phyloP scores from a whole-genome alignment of 441 rosid species.

The Erodium texanum region DNA sequence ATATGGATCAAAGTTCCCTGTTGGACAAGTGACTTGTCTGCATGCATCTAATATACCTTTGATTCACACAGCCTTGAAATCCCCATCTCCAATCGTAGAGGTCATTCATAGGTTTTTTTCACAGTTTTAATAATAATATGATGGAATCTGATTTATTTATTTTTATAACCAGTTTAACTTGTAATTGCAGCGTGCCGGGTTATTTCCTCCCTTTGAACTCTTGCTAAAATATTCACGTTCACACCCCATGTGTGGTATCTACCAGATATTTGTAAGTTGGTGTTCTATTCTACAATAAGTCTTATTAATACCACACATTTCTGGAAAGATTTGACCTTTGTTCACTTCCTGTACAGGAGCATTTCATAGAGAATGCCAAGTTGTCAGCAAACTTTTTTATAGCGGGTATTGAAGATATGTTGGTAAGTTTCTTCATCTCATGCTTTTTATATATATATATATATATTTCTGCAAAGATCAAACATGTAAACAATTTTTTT shows the following conservation, averaged over 20 bases:
- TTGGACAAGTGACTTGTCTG: slow-evolving; percentile 87
- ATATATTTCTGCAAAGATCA: background rate
- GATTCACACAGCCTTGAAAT: slow-evolving; percentile 58
- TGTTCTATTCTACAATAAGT: background rate
- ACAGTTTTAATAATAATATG: background rate
- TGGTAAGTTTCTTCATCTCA: slow-evolving; percentile 39
- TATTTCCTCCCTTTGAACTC: slow-evolving; percentile 76
- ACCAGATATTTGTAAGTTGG: slow-evolving; percentile 54
- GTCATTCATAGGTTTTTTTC: slow-evolving; percentile 24
- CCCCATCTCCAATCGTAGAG: slow-evolving; percentile 69
- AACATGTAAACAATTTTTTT: slow-evolving; percentile 7
- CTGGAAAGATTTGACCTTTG: too few relatives aligned
- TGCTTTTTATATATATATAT: too few relatives aligned
- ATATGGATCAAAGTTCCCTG: slow-evolving; percentile 75
- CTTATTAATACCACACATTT: background rate
- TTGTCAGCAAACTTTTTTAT: slow-evolving; percentile 78
- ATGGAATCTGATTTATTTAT: slow-evolving; percentile 12
- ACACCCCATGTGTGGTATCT: slow-evolving; percentile 48
- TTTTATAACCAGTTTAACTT: slow-evolving; percentile 21
- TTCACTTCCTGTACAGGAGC: slow-evolving; percentile 43
- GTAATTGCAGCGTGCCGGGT: slow-evolving; percentile 63
- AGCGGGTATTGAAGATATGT: slow-evolving; percentile 56
- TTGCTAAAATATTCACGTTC: slow-evolving; percentile 60
- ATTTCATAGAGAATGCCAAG: slow-evolving; percentile 74
- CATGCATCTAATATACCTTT: slow-evolving; percentile 53